phyloP scores from a whole-genome alignment of 2,329 filamentous ascomycete species.

The Colletotrichum simmondsii region DNA sequence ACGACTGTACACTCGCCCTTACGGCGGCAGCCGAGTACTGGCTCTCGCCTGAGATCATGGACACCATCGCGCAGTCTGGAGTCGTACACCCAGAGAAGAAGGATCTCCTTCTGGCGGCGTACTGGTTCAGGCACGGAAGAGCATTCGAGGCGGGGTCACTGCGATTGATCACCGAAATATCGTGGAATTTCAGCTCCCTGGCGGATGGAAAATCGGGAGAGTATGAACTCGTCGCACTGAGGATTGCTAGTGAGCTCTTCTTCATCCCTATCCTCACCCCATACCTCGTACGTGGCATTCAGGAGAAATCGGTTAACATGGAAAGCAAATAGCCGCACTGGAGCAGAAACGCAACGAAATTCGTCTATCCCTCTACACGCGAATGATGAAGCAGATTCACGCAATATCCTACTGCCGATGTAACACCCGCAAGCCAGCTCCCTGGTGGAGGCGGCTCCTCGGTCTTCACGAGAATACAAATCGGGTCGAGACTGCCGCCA shows the following conservation, averaged over 20 bases:
- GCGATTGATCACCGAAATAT: background rate
- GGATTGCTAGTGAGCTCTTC: background rate
- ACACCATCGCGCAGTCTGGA: background rate
- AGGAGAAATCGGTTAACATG: background rate
- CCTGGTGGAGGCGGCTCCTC: background rate
- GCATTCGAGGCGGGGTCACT: background rate
- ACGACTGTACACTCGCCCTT: conserved; percentile 2
- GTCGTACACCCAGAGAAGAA: background rate
- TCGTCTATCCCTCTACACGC: conserved; percentile 1
- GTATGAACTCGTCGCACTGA: conserved; percentile 1
- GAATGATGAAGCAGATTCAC: background rate
- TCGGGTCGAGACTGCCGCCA: no score
- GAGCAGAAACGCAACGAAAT: background rate
- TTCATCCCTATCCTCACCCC: background rate
- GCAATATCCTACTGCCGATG: background rate
- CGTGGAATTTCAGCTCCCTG: background rate
- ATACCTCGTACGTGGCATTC: no score
- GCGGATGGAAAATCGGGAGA: background rate
- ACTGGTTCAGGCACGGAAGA: conserved; percentile 7
- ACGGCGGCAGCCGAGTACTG: background rate
- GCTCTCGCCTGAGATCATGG: background rate
- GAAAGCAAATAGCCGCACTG: background rate
- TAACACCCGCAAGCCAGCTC: background rate
- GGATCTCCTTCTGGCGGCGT: background rate
- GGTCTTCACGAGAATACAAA: background rate